Conservation (phyloP, 2,329 filamentous ascomycete genomes). For the Amauroascus verrucosus region DNA sequence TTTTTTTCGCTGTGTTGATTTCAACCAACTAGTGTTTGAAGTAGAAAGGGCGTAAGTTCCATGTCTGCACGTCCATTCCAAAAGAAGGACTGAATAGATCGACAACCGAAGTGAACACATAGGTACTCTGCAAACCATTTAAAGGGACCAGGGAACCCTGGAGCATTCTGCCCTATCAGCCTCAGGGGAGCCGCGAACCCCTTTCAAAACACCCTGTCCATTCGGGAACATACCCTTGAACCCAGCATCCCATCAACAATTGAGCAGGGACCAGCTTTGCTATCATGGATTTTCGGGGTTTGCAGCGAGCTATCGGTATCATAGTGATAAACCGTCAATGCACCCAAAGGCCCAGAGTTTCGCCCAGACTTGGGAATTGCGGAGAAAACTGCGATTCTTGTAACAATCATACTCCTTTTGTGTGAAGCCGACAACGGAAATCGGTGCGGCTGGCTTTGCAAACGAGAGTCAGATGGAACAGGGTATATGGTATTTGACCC, state of each 20-base stretch:
- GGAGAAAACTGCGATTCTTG: no score
- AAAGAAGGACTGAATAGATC: background rate
- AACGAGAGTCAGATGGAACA: background rate
- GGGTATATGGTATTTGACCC: background rate
- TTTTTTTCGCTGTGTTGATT: no score
- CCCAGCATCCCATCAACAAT: background rate
- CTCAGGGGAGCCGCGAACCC: constrained; percentile 4
- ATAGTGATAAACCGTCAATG: background rate
- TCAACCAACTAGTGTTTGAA: background rate
- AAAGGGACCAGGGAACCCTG: background rate
- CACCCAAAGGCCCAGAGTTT: background rate
- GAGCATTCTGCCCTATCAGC: constrained; percentile 7
- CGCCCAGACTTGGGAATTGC: background rate
- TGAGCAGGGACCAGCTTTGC: background rate
- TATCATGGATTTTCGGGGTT: background rate
- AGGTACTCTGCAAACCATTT: background rate
- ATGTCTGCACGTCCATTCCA: background rate
- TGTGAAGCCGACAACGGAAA: no score
- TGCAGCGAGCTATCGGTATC: background rate
- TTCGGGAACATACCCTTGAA: background rate
- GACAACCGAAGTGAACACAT: background rate
- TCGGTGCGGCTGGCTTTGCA: background rate
- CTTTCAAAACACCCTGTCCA: background rate
- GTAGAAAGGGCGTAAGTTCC: background rate
- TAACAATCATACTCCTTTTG: no score